These are phyloP conservation scores for Fusarium staphyleae DNA, from an alignment of 2,329 filamentous ascomycete species.

Conservation along the genomic window DNA sequence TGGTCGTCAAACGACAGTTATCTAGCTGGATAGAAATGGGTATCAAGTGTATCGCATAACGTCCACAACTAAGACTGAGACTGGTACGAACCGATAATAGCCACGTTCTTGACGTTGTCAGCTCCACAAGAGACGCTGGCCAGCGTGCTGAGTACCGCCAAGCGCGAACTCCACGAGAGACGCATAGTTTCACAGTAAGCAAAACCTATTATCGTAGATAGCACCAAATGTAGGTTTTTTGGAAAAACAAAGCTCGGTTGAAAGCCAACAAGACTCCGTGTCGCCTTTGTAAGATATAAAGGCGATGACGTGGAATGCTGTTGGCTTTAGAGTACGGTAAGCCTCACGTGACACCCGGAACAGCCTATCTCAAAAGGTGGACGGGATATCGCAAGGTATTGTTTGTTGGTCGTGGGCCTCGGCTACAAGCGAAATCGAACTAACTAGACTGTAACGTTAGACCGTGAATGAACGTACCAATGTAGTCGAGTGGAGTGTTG, in stretches of 20 bases:
- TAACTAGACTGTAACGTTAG: too few species aligned
- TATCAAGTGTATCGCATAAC: neutral
- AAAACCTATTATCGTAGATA: neutral
- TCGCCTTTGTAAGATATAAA: neutral
- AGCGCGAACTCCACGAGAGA: slow-evolving; percentile 10
- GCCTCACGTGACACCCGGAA: slow-evolving; percentile 5
- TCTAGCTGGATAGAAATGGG: neutral
- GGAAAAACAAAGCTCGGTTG: neutral
- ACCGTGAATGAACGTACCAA: neutral
- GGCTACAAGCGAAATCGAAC: too few species aligned
- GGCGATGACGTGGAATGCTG: neutral
- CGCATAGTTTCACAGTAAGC: slow-evolving; percentile 24
- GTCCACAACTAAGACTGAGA: neutral
- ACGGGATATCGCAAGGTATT: neutral
- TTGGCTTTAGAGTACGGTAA: neutral
- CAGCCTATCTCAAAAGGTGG: neutral
- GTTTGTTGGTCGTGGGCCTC: too few species aligned
- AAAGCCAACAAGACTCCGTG: neutral
- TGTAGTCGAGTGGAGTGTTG: too few species aligned
- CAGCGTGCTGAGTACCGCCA: slow-evolving; percentile 33
- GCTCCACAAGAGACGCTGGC: slow-evolving; percentile 14
- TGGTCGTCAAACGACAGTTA: neutral
- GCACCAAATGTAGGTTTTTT: neutral
- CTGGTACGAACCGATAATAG: slow-evolving; percentile 47
- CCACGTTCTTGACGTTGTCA: slow-evolving; percentile 44